Evolutionary conservation across 148 eudicot genomes (phyloP).

Genomic region (Dysphania ambrosioides): DNA sequence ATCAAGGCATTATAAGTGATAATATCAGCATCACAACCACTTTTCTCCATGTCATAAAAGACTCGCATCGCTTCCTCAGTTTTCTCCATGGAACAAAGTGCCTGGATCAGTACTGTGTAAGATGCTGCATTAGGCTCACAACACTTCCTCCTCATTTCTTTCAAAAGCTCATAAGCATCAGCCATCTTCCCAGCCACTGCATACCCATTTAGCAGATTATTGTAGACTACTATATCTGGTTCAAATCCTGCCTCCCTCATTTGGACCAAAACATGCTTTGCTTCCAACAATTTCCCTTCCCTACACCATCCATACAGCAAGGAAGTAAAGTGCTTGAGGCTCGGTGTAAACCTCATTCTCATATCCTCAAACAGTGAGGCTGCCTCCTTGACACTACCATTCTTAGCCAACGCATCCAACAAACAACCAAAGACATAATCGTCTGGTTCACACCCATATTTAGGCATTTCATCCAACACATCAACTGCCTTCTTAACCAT

Average conservation of each 20-base stretch:
- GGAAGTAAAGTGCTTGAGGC: slow-evolving; percentile 82
- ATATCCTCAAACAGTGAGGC: slow-evolving; percentile 83
- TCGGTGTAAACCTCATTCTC: slow-evolving; percentile 66
- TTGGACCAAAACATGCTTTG: slow-evolving; percentile 74
- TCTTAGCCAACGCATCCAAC: slow-evolving; percentile 90
- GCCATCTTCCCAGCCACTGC: slow-evolving; percentile 73
- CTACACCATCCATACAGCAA: slow-evolving; percentile 89
- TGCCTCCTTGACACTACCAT: slow-evolving; percentile 92
- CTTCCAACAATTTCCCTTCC: slow-evolving; percentile 85
- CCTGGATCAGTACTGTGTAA: slow-evolving; percentile 80
- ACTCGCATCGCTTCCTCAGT: slow-evolving; percentile 76
- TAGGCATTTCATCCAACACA: slow-evolving; percentile 92
- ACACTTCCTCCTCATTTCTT: slow-evolving; percentile 88
- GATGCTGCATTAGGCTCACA: slow-evolving; percentile 84
- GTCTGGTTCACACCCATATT: slow-evolving; percentile 88
- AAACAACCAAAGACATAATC: slow-evolving; percentile 90
- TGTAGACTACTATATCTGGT: slow-evolving; percentile 85
- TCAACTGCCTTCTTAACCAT: slow-evolving; percentile 93
- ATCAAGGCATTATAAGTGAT: slow-evolving; percentile 77
- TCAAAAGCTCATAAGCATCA: slow-evolving; percentile 81
- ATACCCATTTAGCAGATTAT: slow-evolving; percentile 83
- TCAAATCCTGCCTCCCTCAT: slow-evolving; percentile 84
- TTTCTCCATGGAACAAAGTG: slow-evolving; percentile 68
- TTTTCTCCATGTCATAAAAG: slow-evolving; percentile 59
- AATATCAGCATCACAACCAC: slow-evolving; percentile 77